A percentile compares a stretch with the other conserved stretches of the same genome.
phyloP scores from a whole-genome alignment of 2,329 filamentous ascomycete species.

The Thermoascus crustaceus region DNA sequence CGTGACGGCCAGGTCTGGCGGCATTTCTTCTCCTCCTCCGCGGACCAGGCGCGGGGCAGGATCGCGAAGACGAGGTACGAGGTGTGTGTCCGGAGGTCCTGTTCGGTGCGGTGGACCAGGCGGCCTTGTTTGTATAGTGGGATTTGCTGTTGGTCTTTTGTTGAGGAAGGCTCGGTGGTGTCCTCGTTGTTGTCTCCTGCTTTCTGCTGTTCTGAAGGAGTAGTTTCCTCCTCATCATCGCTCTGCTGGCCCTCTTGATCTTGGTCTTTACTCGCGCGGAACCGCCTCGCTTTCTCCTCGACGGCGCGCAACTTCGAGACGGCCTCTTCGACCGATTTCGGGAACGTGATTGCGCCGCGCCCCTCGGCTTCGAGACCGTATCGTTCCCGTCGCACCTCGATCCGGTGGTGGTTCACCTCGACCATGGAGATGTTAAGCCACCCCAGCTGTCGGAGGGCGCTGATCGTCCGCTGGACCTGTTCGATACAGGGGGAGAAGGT shows the following conservation, averaged over 20 bases:
- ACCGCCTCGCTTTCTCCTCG: conserved; percentile 59
- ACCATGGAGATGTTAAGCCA: conserved; percentile 95
- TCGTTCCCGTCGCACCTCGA: conserved; percentile 76
- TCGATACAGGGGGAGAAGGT: conserved; percentile 97
- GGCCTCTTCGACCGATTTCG: conserved; percentile 67
- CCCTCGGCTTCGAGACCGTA: conserved; percentile 65
- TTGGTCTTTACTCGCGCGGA: conserved; percentile 44
- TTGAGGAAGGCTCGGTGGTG: background rate
- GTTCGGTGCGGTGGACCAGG: conserved; percentile 71
- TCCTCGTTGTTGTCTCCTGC: conserved; percentile 20
- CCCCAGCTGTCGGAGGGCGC: conserved; percentile 66
- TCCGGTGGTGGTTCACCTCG: conserved; percentile 69
- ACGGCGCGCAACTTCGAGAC: conserved; percentile 64
- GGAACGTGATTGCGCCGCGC: conserved; percentile 59
- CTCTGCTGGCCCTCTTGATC: too few species aligned
- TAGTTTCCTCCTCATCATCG: conserved; percentile 16
- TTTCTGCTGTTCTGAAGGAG: conserved; percentile 18
- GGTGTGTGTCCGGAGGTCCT: conserved; percentile 90
- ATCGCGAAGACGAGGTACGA: conserved; percentile 94
- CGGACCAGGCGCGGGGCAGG: conserved; percentile 77
- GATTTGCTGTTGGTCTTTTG: conserved; percentile 10
- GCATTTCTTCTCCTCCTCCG: conserved; percentile 67
- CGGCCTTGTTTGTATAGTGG: conserved; percentile 67
- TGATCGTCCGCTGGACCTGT: conserved; percentile 81
- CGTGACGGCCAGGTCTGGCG: conserved; percentile 58